Base-by-base conservation (phyloP, 192 early-diverging fungal species). In the Diversispora epigaea region DNA sequence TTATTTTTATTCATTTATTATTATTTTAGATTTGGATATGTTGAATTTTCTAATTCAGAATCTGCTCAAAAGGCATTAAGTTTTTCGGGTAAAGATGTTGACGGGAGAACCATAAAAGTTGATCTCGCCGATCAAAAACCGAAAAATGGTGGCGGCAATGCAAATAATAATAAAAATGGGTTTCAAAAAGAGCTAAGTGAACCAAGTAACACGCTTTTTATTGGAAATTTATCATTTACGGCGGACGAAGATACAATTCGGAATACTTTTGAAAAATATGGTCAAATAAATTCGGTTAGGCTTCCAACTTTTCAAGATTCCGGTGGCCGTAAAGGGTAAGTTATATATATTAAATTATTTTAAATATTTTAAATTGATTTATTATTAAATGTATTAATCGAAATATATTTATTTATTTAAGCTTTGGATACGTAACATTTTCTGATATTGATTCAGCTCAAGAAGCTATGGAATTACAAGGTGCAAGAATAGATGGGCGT, bases 381-480 rank as follows among this genome's bases (percentile, higher is more conserved):
- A 45, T 64, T 39, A 6, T 41, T 76, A 11, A 46, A 25, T 47
- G 21, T 14, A 17, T 52, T 75, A 14, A 25, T 74, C 7, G 25
- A 8, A 40, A 32, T 54, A 6, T 39, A 4, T 54, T n/a, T 12
- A 6, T 4, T 10, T n/a, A 12, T 71, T 71, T 22, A 40, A 82
- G 87, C 11, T 94, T 94, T 80, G 96, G 93, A 77, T 98, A 97
- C 83, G 88, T 98, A 40, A 90, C 96, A 78, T 98, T 95, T 77
- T 82, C 83, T 21, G 71, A 85, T 69, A 81, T 83, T 43, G 91
- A 86, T 47, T 83, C 84, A 39, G 93, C 91, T 75, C 84, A 93
- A 78, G 93, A 93, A 43, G 85, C 93, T 22, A 85, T 89, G 81
- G 85, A 89, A 70, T 86, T 93, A 86, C 93, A 96, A 79, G 91